phyloP scores from a whole-genome alignment of 129 eudicot species.

The sunflower (Helianthus annuus) region HanXRQr2.0-SUNRISE NC_035437.2:115858314-115858813 shows the following conservation, averaged over 20 bases:
- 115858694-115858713: slow-evolving; percentile 10
- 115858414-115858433: neutral
- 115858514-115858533: no score
- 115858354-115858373: neutral
- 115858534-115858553: slow-evolving; percentile 16
- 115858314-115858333: slow-evolving; percentile 7
- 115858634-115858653: slow-evolving; percentile 55
- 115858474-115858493: neutral
- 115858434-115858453: slow-evolving; percentile 2
- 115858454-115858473: neutral
- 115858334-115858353: neutral
- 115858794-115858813: neutral
- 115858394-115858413: no score
- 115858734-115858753: no score
- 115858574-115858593: no score
- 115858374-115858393: neutral
- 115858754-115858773: no score
- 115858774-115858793: neutral
- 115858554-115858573: slow-evolving; percentile 67
- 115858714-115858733: neutral
- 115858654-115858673: slow-evolving; percentile 50
- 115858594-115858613: slow-evolving; percentile 23
- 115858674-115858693: slow-evolving; percentile 32
- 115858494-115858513: neutral
- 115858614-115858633: slow-evolving; percentile 55